Percentiles rank a stretch among this genome's conserved stretches.
Conservation (phyloP, 805 yeast species). For the Kazachstania kunashirensis region DNA sequence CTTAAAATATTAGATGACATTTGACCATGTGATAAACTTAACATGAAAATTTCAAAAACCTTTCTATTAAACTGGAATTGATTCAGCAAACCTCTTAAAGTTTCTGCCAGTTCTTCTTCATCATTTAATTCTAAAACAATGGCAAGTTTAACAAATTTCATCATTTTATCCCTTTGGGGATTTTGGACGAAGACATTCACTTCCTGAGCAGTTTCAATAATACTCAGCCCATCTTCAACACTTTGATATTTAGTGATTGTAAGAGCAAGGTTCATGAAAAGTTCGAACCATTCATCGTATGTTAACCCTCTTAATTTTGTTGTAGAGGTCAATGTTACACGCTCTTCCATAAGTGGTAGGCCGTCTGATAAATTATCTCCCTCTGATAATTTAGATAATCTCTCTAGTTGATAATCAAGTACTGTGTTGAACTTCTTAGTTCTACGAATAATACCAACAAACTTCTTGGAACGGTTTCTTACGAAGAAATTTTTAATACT, state of each 20-base stretch:
- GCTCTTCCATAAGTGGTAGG: constrained; percentile 32
- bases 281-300: constrained; percentile 75
- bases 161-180: constrained; percentile 45
- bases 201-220: constrained; percentile 63
- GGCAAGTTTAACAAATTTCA: constrained; percentile 59
- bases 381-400: constrained; percentile 57
- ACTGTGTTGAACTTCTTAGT: constrained; percentile 52
- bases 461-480: constrained; percentile 57
- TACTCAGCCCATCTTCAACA: constrained; percentile 53
- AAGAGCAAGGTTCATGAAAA: constrained; percentile 72
- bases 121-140: constrained; percentile 43
- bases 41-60: constrained; percentile 54
- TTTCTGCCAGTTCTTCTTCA: constrained; percentile 42
- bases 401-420: constrained; percentile 62
- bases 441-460: constrained; percentile 57
- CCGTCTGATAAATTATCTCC: constrained; percentile 36
- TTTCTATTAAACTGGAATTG: constrained; percentile 69
- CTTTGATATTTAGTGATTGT: constrained; percentile 52
- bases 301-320: constrained; percentile 63
- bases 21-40: constrained; percentile 50
- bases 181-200: constrained; percentile 72
- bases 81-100: constrained; percentile 54
- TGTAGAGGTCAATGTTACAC: constrained; percentile 39
- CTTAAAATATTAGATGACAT: constrained; percentile 52
- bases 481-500: constrained; percentile 72